A percentile compares a stretch with the other conserved stretches of the same genome.
Evolutionary conservation across 129 eudicot genomes (phyloP).

Genomic region (Flaveria bidentis): DNA sequence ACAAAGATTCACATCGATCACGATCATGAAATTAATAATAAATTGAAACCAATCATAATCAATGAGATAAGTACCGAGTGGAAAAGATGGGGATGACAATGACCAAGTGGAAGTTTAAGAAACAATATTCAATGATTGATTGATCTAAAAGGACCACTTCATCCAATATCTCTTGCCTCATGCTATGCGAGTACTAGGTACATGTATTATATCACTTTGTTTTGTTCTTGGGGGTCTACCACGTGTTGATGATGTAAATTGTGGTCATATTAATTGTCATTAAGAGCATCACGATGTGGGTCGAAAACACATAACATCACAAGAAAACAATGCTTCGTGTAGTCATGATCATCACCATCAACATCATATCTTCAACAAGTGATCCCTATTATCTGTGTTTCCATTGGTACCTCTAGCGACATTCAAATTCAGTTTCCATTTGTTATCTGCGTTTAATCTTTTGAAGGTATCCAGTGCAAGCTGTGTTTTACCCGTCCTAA

Average conservation of each 20-base stretch:
- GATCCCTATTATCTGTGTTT: no score
- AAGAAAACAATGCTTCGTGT: slow-evolving; percentile 11
- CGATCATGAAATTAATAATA: slow-evolving; percentile 18
- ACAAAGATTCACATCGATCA: not conserved
- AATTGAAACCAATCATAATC: slow-evolving; percentile 20
- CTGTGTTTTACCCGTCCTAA: no score
- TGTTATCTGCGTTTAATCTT: no score
- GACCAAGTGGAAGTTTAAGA: slow-evolving; percentile 38
- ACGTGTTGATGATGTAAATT: slow-evolving; percentile 19
- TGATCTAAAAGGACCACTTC: not conserved
- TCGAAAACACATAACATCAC: not conserved
- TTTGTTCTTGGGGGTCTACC: slow-evolving; percentile 31
- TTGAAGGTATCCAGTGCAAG: no score
- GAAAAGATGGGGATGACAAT: slow-evolving; percentile 40
- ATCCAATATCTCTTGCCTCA: slow-evolving; percentile 22
- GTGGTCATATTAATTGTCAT: not conserved
- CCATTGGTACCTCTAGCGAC: no score
- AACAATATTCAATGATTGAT: slow-evolving; percentile 14
- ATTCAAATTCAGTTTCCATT: no score
- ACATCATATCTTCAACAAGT: slow-evolving; percentile 1
- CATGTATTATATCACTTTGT: slow-evolving; percentile 26
- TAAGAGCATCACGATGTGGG: not conserved
- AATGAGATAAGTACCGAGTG: slow-evolving; percentile 18
- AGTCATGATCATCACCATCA: not conserved
- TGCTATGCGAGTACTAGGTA: slow-evolving; percentile 27